Evolutionary conservation across 805 yeast genomes (phyloP), one percentile per base, ranked within the genome.

Genomic region (Zygosaccharomyces rouxii): DNA sequence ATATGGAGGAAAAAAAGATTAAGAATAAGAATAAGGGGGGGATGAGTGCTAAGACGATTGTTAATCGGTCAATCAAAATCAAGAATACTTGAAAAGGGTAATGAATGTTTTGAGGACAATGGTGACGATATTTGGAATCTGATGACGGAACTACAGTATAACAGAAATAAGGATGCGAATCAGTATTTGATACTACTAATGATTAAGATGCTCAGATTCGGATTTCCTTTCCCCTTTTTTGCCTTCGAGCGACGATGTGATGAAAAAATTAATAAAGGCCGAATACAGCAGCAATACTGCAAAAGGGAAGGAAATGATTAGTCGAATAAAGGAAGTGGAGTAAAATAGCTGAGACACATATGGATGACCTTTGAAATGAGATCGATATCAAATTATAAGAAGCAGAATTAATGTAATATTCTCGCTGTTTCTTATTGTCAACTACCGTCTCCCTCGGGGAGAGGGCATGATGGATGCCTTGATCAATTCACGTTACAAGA

Each of bases 401-500:
- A 22, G 6, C 23, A 28, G 28, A 13, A 10, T 10, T 22, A 4
- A 4, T 22, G 23, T 22, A 6, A 4, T 22, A 6, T 22, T 22
- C 6, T 28, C 1, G 13, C 30, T 28, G n/a, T 28, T 28, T 28
- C n/a, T 28, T 10, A 13, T 28, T 28, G n/a, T 5, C 30, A 28
- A 13, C n/a, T 30, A 9, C 9, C 11, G 19, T 33, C 19, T 14
- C 10, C 37, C 19, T 33, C 11, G 16, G 21, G 26, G 19, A 10
- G 11, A 19, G 14, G 18, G 21, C 19, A 40, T 4, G 23, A 59
- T 58, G 62, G 47, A 54, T 19, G 10, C 25, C 7, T n/a, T 46
- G 14, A 46, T 55, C 41, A 39, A 40, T 5, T 16, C 44, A 2
- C 33, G 45, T 14, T 58, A 48, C 37, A 44, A 40, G 4, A 53